Evolutionary conservation across 116 monocot genomes (phyloP), one percentile per base, ranked within the genome.

Genomic region (Phalaenopsis hybrid): DNA sequence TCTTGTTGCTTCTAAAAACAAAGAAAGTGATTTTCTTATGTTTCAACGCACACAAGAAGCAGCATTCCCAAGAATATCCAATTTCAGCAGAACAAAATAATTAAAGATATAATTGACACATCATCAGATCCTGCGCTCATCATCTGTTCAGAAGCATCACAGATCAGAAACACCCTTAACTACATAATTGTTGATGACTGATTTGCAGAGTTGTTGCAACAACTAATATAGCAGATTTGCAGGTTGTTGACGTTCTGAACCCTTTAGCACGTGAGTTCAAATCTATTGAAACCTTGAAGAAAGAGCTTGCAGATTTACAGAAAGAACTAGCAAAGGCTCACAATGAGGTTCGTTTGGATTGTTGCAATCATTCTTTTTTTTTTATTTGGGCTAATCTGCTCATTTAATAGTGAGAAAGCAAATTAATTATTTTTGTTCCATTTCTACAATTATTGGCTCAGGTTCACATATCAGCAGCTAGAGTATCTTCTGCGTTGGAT

Each of bases 161-260:
- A 61, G 61, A 67, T 67, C 28, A 67, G 21, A 67, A 10, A 67
- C 8, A 25, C 67, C 25, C 21, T 55, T 55, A 13, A 8, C 67
- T 28, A 23, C 25, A 67, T 67, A 67, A 25, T 67, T 67, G 9
- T 28, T 67, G 28, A 63, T 67, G 28, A 28, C 28, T 67, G 28
- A 67, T 67, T 67, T 67, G 25, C 16, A 28, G 67, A 67, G 67
- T 67, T 67, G 67, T 67, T 67, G 67, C 67, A 25, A 25, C 67
- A 77, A 8, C n/a, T 45, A 9, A 59, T 8, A 41, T 16, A 23
- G 4, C 34, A 52, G 45, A 44, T 45, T 34, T 88, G 55, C 87
- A 97, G 97, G 94, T 94, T 7, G 97, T 97, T 75, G 97, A 97
- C 73, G 94, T 97, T 48, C 90, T 97, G 78, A 97, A 97, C 82